Evolutionary conservation across 169 alveolate species (phyloP).

Genomic region (Blepharisma undulans): DNA sequence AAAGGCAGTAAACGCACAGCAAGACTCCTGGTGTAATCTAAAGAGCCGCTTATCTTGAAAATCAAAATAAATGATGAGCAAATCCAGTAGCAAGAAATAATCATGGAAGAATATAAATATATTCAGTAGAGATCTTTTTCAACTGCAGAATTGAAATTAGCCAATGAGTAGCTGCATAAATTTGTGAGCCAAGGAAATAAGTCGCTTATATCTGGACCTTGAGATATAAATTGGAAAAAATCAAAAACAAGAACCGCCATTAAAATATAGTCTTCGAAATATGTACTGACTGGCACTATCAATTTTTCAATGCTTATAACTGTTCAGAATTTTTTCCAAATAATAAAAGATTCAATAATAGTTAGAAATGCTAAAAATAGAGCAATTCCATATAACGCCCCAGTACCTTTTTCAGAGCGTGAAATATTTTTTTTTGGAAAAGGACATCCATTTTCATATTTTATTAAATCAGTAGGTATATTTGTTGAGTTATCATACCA

Average conservation of each 20-base stretch:
- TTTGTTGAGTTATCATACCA: neutral
- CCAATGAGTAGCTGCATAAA: neutral
- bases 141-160: neutral
- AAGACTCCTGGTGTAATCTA: neutral
- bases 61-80: neutral
- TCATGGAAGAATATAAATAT: neutral
- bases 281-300: neutral
- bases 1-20: neutral
- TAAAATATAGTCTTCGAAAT: neutral
- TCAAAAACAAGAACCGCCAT: neutral
- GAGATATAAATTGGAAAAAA: neutral
- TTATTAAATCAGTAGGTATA: neutral
- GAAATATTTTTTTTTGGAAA: neutral
- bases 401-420: neutral
- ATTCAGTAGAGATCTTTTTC: neutral
- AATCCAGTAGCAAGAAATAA: neutral
- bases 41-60: no score
- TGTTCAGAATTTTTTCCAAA: neutral
- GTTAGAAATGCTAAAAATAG: neutral
- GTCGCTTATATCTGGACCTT: neutral
- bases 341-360: neutral
- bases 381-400: neutral
- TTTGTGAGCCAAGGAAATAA: neutral
- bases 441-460: neutral
- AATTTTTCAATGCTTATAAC: neutral